phyloP scores from a whole-genome alignment of 2,329 filamentous ascomycete genomes.

The Fusarium subtropicale region DNA sequence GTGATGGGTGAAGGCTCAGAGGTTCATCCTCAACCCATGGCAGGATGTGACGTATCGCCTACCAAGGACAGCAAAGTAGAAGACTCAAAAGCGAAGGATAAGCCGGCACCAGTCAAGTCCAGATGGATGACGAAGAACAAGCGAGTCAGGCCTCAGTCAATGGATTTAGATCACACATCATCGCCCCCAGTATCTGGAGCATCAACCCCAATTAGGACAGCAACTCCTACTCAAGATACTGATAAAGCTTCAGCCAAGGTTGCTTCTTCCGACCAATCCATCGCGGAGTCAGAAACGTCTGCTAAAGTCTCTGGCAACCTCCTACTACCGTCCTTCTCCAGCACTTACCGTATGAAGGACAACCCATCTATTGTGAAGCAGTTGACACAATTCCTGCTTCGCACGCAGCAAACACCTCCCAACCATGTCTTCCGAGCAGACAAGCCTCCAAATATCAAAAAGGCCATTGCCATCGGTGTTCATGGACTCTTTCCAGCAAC shows the following conservation, averaged over 20 bases:
- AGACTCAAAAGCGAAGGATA: constrained; percentile 50
- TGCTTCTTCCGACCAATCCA: constrained; percentile 47
- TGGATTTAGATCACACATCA: constrained; percentile 58
- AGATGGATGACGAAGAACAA: constrained; percentile 58
- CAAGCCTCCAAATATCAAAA: constrained; percentile 78
- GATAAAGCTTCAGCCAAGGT: constrained; percentile 29
- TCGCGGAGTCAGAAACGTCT: constrained; percentile 57
- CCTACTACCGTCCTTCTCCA: constrained; percentile 75
- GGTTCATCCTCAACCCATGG: constrained; percentile 63
- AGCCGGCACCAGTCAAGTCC: constrained; percentile 44
- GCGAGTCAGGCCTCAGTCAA: constrained; percentile 59
- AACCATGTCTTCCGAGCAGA: constrained; percentile 79
- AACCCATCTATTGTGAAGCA: constrained; percentile 78
- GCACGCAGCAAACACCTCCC: constrained; percentile 65
- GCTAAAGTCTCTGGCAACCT: constrained; percentile 68
- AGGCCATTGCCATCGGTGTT: constrained; percentile 91
- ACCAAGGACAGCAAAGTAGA: constrained; percentile 50
- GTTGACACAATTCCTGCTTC: constrained; percentile 68
- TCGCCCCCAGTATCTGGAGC: constrained; percentile 46
- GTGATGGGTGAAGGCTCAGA: constrained; percentile 69
- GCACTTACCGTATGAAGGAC: constrained; percentile 74
- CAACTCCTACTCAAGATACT: constrained; percentile 31
- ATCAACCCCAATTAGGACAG: constrained; percentile 40
- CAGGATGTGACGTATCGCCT: constrained; percentile 57
- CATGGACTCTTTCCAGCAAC: constrained; percentile 94